Conservation (phyloP, 805 yeast genomes). For the Torulaspora quercuum region DNA sequence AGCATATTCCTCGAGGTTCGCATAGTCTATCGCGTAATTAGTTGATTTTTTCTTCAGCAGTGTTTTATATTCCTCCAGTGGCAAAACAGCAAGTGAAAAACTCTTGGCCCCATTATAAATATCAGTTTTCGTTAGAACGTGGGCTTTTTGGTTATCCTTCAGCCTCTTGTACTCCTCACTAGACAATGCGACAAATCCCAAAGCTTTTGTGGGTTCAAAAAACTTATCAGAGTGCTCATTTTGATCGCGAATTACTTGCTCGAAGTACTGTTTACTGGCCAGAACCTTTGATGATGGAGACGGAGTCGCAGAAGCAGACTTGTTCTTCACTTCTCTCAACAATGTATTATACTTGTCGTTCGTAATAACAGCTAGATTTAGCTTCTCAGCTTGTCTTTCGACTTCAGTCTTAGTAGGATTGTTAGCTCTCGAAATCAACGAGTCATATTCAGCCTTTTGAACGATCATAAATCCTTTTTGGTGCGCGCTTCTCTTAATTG, state of each 20-base stretch:
- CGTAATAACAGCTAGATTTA: conserved; percentile 33
- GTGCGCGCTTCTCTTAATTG: conserved; percentile 23
- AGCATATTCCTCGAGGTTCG: conserved; percentile 37
- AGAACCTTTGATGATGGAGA: conserved; percentile 31
- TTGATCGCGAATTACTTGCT: conserved; percentile 32
- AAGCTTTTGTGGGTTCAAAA: conserved; percentile 34
- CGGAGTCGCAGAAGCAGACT: conserved; percentile 7
- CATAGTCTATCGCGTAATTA: conserved; percentile 29
- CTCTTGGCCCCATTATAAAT: conserved; percentile 39
- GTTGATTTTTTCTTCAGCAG: conserved; percentile 33
- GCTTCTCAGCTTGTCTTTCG: conserved; percentile 29
- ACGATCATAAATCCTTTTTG: conserved; percentile 31
- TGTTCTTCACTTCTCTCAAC: conserved; percentile 9
- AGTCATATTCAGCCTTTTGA: conserved; percentile 25
- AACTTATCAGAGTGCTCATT: conserved; percentile 32
- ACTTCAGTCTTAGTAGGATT: conserved; percentile 33
- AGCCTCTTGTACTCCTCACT: conserved; percentile 36
- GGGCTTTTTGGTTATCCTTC: conserved; percentile 32
- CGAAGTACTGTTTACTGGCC: conserved; percentile 38
- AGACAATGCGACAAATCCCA: conserved; percentile 37
- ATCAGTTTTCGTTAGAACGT: conserved; percentile 34
- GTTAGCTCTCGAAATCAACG: conserved; percentile 16
- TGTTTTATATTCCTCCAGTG: conserved; percentile 43
- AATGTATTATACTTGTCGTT: conserved; percentile 15
- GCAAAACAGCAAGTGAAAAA: conserved; percentile 44